Base-by-base conservation (phyloP, 2,329 filamentous ascomycete genomes). In the Dryadomyces quercivorus region DNA sequence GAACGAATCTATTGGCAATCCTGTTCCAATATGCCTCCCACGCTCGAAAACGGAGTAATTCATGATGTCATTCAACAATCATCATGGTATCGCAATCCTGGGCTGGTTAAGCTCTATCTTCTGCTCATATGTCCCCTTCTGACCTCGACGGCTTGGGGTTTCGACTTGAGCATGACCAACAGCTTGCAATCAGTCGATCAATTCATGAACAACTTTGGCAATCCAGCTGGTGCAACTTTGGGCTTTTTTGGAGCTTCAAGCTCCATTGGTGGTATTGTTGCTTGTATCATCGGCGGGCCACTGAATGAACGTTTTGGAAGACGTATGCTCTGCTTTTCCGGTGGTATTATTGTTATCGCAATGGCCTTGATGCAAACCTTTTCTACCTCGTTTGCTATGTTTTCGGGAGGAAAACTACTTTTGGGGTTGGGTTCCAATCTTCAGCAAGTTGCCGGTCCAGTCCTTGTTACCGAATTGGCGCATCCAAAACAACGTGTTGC, bases 221-320 rank as follows among this genome's bases (percentile, higher is more conserved):
- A 71, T 31, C 68, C 69, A 0, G 64, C 62, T 2, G 69, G 69
- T 3, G 68, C 67, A 3, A 67, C 56, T 1, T 59, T 71, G 18
- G 69, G 69, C n/a, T 65, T 71, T 53, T 70, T 70, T 21, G 68
- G 69, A 5, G 69, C 69, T 2, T 64, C 68, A n/a, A 69, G 65
- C 20, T 63, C 65, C 42, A 69, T 72, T 16, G 70, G 70, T 18
- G 66, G 68, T 40, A 64, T 71, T 0, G 61, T 71, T 6, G 64
- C 68, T 0, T 68, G 70, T 45, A 59, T 68, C 48, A 65, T 66
- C 42, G 63, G 66, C 8, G 57, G 63, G 42, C 70, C 65, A 66
- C 64, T 71, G 6, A 67, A 65, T 1, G 63, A 73, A 59, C 57
- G 63, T 47, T 55, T 61, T 1, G 69, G 69, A 0, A 66, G 69